Conservation (phyloP, 1,284 basidiomycete species). For the Cutaneotrichosporon dermatis region DNA sequence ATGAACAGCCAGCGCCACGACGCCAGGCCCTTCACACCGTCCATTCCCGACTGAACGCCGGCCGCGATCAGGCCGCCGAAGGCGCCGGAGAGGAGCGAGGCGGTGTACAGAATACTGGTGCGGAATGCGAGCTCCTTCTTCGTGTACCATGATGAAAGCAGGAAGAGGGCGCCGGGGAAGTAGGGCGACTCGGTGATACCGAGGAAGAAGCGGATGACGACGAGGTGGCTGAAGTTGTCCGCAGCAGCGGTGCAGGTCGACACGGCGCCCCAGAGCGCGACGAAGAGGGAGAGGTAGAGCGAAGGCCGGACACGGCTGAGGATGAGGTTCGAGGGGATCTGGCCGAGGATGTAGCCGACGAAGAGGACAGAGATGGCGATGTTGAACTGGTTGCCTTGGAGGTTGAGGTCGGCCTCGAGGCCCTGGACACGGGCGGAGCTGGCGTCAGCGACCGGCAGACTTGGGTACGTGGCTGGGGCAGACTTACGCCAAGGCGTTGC, state of each 20-base stretch:
- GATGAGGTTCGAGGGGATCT: conserved; percentile 19
- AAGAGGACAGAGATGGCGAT: conserved; percentile 44
- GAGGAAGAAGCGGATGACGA: conserved; percentile 34
- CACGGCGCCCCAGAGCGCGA: conserved; percentile 14
- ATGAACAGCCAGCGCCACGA: conserved; percentile 21
- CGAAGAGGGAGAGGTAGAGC: conserved; percentile 19
- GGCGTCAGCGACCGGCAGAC: neutral
- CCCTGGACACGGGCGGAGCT: conserved; percentile 17
- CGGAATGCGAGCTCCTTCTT: conserved; percentile 18
- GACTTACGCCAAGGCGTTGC: conserved; percentile 36
- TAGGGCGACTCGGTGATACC: conserved; percentile 28
- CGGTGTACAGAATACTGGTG: conserved; percentile 22
- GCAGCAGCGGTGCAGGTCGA: conserved; percentile 9
- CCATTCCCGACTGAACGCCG: conserved; percentile 19
- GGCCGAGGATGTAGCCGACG: conserved; percentile 41
- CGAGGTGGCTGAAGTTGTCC: conserved; percentile 13
- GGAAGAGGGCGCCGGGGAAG: conserved; percentile 30
- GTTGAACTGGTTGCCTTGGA: conserved; percentile 31
- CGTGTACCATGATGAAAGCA: conserved; percentile 25
- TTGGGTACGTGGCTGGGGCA: conserved; percentile 2
- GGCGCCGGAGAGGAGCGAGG: conserved; percentile 26
- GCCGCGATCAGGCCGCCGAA: conserved; percentile 33
- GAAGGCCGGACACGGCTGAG: conserved; percentile 18
- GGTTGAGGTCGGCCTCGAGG: conserved; percentile 29
- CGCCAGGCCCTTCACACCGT: conserved; percentile 11